Base-by-base conservation (phyloP, 2,329 filamentous ascomycete species). In the Rugonectria rugulosa region DNA sequence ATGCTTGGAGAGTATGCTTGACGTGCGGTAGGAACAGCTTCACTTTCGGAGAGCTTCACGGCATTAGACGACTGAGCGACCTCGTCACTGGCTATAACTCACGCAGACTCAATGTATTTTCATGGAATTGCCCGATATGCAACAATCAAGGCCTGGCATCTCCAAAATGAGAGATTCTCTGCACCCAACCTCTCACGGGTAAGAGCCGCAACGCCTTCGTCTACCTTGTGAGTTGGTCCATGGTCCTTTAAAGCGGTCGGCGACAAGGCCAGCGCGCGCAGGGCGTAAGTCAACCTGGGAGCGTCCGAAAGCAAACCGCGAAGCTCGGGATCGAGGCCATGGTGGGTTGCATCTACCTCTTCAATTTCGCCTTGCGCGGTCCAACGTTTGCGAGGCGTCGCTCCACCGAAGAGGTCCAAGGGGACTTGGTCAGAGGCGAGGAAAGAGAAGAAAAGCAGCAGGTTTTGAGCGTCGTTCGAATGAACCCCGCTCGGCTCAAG, bases 271-370 rank as follows among this genome's bases (percentile, higher is more conserved):
- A 65, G 42, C 32, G 65, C 60, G 29, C 15, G 23, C 52, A 65
- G 54, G 12, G 53, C 41, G 9, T 15, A 34, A 42, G 11, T 38
- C 36, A 65, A 37, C 47, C 58, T 52, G 32, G 42, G 38, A 5
- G 12, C 10, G 41, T 65, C 40, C 17, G 62, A 44, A 10, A 65
- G 32, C 5, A 65, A 43, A 12, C 46, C 41, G 20, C 36, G 19
- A 24, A 65, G 34, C 29, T 44, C 56, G 8, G 47, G 19, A 29
- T 37, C 36, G 41, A 65, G 32, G 11, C 62, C 62, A 46, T 49
- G 38, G 3, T 10, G 73, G 71, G 19, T 74, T 70, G 64, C 76
- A 59, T 57, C 72, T 70, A n/a, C 48, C 52, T 29, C 57, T 53
- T 65, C 63, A 37, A 64, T 44, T 7, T 61, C 31, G 17, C 62